Percentiles rank a stretch among this genome's conserved stretches.
Conservation (phyloP, 2,329 filamentous ascomycete species). For the Myrmaecium sp. region DNA sequence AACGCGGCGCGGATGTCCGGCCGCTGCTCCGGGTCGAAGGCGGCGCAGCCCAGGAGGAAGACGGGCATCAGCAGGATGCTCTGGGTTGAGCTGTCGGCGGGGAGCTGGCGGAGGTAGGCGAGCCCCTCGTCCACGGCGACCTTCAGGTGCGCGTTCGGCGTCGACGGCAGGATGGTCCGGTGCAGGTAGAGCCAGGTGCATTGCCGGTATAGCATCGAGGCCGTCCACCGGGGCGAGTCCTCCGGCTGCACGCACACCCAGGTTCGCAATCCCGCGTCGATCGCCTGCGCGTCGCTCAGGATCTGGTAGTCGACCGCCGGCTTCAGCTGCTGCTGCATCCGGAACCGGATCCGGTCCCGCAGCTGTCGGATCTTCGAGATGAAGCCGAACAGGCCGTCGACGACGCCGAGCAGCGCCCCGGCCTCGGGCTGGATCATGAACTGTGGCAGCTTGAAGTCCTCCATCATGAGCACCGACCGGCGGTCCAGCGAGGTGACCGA, state of each 20-base stretch:
- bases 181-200: slow-evolving; percentile 48
- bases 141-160: slow-evolving; percentile 36
- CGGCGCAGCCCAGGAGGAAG: slow-evolving; percentile 44
- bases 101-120: slow-evolving; percentile 36
- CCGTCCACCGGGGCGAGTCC: slow-evolving; percentile 35
- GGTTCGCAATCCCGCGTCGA: slow-evolving; percentile 55
- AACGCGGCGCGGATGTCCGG: slow-evolving; percentile 38
- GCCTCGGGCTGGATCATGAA: slow-evolving; percentile 39
- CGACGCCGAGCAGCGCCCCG: slow-evolving; percentile 56
- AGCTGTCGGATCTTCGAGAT: slow-evolving; percentile 66
- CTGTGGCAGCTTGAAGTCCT: slow-evolving; percentile 35
- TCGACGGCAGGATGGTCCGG: slow-evolving; percentile 41
- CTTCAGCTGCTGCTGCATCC: slow-evolving; percentile 44
- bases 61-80: slow-evolving; percentile 44
- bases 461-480: slow-evolving; percentile 34
- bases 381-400: slow-evolving; percentile 64
- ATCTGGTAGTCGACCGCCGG: slow-evolving; percentile 58
- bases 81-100: slow-evolving; percentile 37
- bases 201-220: slow-evolving; percentile 43
- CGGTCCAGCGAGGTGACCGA: slow-evolving; percentile 39
- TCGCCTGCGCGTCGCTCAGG: slow-evolving; percentile 54
- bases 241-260: slow-evolving; percentile 49
- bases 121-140: slow-evolving; percentile 42
- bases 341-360: slow-evolving; percentile 53
- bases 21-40: slow-evolving; percentile 38